Conservation (phyloP, 139 green algal species). For the Chlorella sp. region DNA sequence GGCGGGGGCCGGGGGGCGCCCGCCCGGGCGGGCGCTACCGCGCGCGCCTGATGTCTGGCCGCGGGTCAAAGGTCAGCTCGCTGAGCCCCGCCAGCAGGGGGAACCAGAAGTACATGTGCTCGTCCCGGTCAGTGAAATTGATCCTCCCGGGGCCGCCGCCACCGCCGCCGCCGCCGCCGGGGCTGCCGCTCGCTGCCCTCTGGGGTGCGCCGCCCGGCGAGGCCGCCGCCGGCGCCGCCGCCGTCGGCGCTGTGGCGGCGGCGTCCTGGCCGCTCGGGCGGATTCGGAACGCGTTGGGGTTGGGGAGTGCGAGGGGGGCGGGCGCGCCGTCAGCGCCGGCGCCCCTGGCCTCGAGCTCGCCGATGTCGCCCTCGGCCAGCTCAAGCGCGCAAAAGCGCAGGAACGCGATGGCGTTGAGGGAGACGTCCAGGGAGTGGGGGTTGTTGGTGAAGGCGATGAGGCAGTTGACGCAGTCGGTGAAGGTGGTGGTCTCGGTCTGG, state of each 20-base stretch:
- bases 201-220: not conserved
- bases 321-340: too few relatives aligned
- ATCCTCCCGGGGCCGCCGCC: constrained; percentile 3
- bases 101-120: constrained; percentile 99
- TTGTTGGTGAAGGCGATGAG: constrained; percentile 99
- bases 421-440: constrained; percentile 90
- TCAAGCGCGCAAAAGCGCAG: constrained; percentile 96
- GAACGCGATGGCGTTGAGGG: constrained; percentile 97
- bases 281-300: constrained; percentile 48
- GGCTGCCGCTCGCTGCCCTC: not conserved
- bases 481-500: constrained; percentile 95
- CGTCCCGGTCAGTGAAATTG: constrained; percentile 81
- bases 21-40: too few relatives aligned
- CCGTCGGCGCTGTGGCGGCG: not conserved
- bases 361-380: constrained; percentile 93
- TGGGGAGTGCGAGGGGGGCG: too few relatives aligned
- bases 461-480: constrained; percentile 99
- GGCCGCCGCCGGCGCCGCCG: constrained; percentile 6
- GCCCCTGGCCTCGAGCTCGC: constrained; percentile 62
- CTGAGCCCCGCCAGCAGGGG: constrained; percentile 95
- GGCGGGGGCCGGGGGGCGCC: too few relatives aligned
- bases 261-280: not conserved
- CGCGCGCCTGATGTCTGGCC: constrained; percentile 78
- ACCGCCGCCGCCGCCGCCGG: too few relatives aligned
- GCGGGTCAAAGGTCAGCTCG: constrained; percentile 97